phyloP scores from a whole-genome alignment of 2,329 filamentous ascomycete species.

The Botryotinia convoluta region DNA sequence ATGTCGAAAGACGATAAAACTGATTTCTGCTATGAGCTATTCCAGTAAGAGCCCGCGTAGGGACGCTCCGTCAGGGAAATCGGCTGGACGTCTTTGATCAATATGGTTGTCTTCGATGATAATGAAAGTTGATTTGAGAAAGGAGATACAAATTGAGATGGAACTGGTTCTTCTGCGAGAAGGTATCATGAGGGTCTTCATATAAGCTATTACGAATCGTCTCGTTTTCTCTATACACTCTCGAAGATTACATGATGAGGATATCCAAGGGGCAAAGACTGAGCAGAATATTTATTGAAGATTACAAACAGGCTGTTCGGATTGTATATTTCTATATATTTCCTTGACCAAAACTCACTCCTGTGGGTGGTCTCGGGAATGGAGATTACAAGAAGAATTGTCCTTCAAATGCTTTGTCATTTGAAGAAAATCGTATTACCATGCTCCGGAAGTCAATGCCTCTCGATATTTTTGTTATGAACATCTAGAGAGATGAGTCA shows the following conservation, averaged over 20 bases:
- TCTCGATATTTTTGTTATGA: slow-evolving; percentile 21
- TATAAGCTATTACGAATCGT: slow-evolving; percentile 30
- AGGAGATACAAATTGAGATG: slow-evolving; percentile 44
- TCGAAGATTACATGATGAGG: slow-evolving; percentile 28
- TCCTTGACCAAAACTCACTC: slow-evolving; percentile 18
- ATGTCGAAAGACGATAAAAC: slow-evolving; percentile 48
- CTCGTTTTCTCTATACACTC: slow-evolving; percentile 33
- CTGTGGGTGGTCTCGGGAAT: slow-evolving; percentile 40
- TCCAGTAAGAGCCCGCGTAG: slow-evolving; percentile 71
- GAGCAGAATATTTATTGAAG: slow-evolving; percentile 36
- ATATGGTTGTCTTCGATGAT: slow-evolving; percentile 52
- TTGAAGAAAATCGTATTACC: slow-evolving; percentile 34
- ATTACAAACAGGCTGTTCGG: slow-evolving; percentile 39
- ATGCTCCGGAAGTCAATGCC: slow-evolving; percentile 35
- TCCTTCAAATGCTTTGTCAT: slow-evolving; percentile 28
- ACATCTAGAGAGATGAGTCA: slow-evolving; percentile 32
- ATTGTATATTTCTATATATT: slow-evolving; percentile 31
- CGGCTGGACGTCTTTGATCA: slow-evolving; percentile 64
- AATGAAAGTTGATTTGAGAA: slow-evolving; percentile 41
- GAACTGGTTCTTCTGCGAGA: slow-evolving; percentile 43
- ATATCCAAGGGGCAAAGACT: slow-evolving; percentile 26
- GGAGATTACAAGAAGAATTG: slow-evolving; percentile 31
- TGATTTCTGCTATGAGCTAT: slow-evolving; percentile 69
- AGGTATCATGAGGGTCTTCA: slow-evolving; percentile 52
- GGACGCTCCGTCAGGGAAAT: slow-evolving; percentile 72